Percentiles rank a stretch among this genome's conserved stretches.
These are phyloP conservation scores for Cerrena zonata DNA, from an alignment of 1,284 basidiomycete species.

Conservation along the genomic window DNA sequence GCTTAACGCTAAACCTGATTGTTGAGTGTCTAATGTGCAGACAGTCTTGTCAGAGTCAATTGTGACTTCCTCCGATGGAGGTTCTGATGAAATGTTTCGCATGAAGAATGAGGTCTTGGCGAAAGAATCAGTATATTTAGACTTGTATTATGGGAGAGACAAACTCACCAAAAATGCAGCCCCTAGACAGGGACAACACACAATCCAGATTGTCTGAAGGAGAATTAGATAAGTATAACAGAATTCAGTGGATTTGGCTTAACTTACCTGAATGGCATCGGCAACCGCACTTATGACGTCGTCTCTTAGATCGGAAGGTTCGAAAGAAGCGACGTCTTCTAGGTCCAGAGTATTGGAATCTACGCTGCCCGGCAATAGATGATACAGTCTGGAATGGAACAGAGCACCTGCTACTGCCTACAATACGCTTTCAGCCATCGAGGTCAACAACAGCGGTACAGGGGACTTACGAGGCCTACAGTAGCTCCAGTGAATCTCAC, in stretches of 20 bases:
- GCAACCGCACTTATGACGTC: slow-evolving; percentile 24
- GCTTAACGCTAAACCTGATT: slow-evolving; percentile 1
- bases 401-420: slow-evolving; percentile 73
- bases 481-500: slow-evolving; percentile 79
- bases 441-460: not conserved
- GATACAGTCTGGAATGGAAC: slow-evolving; percentile 51
- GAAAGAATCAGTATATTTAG: too few relatives aligned
- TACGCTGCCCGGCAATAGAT: slow-evolving; percentile 44
- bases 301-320: slow-evolving; percentile 33
- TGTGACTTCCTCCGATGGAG: slow-evolving; percentile 1
- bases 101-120: slow-evolving; percentile 27
- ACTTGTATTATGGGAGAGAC: too few relatives aligned
- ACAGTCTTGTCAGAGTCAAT: slow-evolving; percentile 1
- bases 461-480: slow-evolving; percentile 57
- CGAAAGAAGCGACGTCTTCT: slow-evolving; percentile 25
- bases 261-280: slow-evolving; percentile 29
- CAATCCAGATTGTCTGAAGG: slow-evolving; percentile 29
- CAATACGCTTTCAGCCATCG: slow-evolving; percentile 1
- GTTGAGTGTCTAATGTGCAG: not conserved
- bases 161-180: slow-evolving; percentile 31
- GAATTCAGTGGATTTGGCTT: not conserved
- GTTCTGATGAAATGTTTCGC: slow-evolving; percentile 21
- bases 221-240: slow-evolving; percentile 1
- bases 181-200: slow-evolving; percentile 33
- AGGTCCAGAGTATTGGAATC: slow-evolving; percentile 21